A percentile compares a stretch with the other conserved stretches of the same genome.
Conservation (phyloP, 176 grass and related monocot species). For the Triticum urartu region DNA sequence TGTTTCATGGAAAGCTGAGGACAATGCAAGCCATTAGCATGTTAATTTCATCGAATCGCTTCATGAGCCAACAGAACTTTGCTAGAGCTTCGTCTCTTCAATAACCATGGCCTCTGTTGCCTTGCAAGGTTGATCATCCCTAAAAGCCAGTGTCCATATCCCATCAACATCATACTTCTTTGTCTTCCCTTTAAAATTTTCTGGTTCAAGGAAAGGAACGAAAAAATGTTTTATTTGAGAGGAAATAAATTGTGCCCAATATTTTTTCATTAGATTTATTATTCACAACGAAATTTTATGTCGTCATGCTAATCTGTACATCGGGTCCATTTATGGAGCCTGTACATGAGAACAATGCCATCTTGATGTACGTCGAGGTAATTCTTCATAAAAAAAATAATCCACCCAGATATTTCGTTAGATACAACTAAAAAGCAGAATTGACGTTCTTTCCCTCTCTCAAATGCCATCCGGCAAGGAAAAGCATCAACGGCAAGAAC, state of each 20-base stretch:
- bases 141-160: constrained; percentile 92
- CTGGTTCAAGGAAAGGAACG: neutral
- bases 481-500: constrained; percentile 54
- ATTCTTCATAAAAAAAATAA: constrained; percentile 72
- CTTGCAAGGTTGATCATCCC: constrained; percentile 64
- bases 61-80: constrained; percentile 45
- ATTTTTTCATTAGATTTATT: constrained; percentile 19
- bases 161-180: constrained; percentile 79
- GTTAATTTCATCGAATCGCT: constrained; percentile 46
- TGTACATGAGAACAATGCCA: constrained; percentile 62
- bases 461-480: constrained; percentile 93
- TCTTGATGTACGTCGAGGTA: constrained; percentile 40
- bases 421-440: constrained; percentile 79
- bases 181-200: constrained; percentile 49
- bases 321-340: constrained; percentile 76
- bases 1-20: constrained; percentile 19
- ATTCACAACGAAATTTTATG: neutral
- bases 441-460: constrained; percentile 83
- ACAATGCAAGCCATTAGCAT: constrained; percentile 42
- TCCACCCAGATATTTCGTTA: constrained; percentile 64
- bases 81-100: constrained; percentile 63
- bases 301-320: constrained; percentile 57
- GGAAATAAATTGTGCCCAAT: too few species aligned
- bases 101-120: constrained; percentile 61
- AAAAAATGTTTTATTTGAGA: neutral